Evolutionary conservation across 176 grass and related monocot genomes (phyloP).

Genomic region (Aegilops speltoides): DNA sequence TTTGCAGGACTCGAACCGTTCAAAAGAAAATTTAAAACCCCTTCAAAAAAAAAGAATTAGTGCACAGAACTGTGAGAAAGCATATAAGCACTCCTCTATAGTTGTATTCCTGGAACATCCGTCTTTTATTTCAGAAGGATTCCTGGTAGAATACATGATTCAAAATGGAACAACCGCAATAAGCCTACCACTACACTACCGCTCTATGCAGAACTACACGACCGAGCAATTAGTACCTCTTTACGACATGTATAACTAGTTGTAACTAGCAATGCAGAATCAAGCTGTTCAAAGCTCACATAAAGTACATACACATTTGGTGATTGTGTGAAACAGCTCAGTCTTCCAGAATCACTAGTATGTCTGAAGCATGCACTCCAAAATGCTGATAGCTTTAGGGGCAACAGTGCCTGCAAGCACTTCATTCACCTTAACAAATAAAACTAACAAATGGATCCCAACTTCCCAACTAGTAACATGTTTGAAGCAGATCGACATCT

Average conservation of each 20-base stretch:
- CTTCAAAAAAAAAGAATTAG: no score
- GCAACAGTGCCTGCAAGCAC: background rate
- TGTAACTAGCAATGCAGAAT: background rate
- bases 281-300: background rate
- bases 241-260: background rate
- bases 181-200: background rate
- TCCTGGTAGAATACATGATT: conserved; percentile 6
- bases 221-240: background rate
- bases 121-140: conserved; percentile 2
- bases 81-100: background rate
- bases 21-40: no score
- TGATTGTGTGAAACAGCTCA: background rate
- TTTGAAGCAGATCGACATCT: background rate
- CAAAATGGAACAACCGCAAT: background rate
- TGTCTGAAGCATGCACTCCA: background rate
- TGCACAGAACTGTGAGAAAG: no score
- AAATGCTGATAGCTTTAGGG: background rate
- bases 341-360: background rate
- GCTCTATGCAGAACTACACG: background rate
- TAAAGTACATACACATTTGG: background rate
- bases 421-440: background rate
- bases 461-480: background rate
- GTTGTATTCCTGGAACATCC: background rate
- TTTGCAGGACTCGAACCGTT: no score
- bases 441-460: background rate